Percentiles rank a stretch among this genome's conserved stretches.
These are phyloP conservation scores for Boletus bicolor DNA, from an alignment of 768 basidiomycete species.

Conservation along the genomic window DNA sequence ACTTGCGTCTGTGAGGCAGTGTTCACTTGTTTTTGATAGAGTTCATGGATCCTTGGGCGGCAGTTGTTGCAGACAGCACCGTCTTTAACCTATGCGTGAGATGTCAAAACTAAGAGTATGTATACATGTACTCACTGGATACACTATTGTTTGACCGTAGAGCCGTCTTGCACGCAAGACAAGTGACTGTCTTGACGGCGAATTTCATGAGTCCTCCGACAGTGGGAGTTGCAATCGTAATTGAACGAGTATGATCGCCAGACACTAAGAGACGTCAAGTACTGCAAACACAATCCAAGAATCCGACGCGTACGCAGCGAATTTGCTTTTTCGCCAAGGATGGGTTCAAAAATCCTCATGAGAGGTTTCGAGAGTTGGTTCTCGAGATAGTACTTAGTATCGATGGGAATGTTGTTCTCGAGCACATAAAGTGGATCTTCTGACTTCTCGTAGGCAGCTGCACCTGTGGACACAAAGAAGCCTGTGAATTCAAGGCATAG, in stretches of 20 bases:
- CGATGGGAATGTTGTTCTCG: slow-evolving; percentile 97
- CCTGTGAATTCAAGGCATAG: not conserved
- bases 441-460: slow-evolving; percentile 97
- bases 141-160: slow-evolving; percentile 74
- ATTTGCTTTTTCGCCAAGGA: slow-evolving; percentile 87
- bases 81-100: slow-evolving; percentile 41
- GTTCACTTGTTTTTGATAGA: slow-evolving; percentile 88
- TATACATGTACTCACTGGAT: slow-evolving; percentile 44
- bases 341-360: slow-evolving; percentile 97
- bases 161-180: slow-evolving; percentile 93
- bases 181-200: slow-evolving; percentile 92
- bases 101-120: not conserved
- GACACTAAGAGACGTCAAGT: slow-evolving; percentile 55
- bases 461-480: slow-evolving; percentile 47
- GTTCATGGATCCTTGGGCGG: slow-evolving; percentile 74
- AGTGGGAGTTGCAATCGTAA: slow-evolving; percentile 95
- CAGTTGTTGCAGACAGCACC: slow-evolving; percentile 97
- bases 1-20: slow-evolving; percentile 79
- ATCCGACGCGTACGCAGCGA: slow-evolving; percentile 60
- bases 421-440: slow-evolving; percentile 97
- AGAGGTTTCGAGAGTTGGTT: slow-evolving; percentile 97
- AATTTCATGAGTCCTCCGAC: slow-evolving; percentile 99
- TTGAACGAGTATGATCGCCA: slow-evolving; percentile 93
- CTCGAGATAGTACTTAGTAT: slow-evolving; percentile 97
- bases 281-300: not conserved